A percentile compares a stretch with the other conserved stretches of the same genome.
phyloP scores from a whole-genome alignment of 139 green algal species.

The Closterium sp. region DNA sequence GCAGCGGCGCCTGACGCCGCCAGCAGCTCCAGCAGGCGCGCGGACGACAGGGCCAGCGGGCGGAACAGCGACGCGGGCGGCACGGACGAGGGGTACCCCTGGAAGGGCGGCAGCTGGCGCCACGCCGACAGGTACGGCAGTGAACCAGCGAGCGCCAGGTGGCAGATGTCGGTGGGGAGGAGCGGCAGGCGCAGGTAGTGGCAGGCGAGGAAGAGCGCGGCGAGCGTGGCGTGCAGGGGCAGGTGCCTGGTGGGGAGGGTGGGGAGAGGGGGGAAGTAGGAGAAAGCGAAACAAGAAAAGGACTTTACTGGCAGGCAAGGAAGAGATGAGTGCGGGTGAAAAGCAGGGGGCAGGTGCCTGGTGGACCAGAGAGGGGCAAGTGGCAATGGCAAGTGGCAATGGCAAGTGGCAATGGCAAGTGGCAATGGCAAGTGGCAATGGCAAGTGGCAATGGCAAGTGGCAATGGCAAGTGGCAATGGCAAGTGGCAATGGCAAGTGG shows the following conservation, averaged over 20 bases:
- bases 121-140: neutral
- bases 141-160: neutral
- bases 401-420: no score
- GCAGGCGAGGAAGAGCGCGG: neutral
- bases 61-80: neutral
- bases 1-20: neutral
- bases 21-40: neutral
- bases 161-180: neutral
- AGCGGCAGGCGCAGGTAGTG: neutral
- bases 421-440: no score
- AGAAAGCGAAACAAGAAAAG: no score
- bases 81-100: neutral
- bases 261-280: neutral
- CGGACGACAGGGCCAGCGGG: neutral
- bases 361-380: no score
- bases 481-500: no score
- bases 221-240: neutral
- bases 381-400: no score
- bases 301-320: no score
- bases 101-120: neutral
- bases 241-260: neutral
- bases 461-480: no score
- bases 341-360: neutral
- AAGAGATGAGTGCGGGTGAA: neutral
- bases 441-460: no score